Evolutionary conservation across 176 grass and related monocot species (phyloP).

Genomic region (Secale cereale): DNA sequence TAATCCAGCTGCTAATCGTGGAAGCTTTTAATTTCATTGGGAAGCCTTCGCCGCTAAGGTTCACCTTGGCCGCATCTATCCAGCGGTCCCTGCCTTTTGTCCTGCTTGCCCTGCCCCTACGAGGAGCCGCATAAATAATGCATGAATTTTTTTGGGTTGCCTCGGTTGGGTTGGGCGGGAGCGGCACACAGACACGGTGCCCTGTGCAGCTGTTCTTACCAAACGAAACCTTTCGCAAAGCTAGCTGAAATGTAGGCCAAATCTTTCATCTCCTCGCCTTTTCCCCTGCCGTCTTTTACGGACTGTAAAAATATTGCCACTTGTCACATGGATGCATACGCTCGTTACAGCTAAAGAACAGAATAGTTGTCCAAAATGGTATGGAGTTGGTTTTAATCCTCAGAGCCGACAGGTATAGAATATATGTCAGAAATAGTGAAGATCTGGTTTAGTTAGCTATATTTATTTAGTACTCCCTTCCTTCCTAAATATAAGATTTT

Average conservation of each 20-base stretch:
- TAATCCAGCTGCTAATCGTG: neutral
- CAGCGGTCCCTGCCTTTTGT: conserved; percentile 2
- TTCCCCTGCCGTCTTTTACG: neutral
- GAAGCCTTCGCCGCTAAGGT: conserved; percentile 54
- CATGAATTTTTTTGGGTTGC: neutral
- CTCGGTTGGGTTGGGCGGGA: neutral
- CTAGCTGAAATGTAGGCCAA: conserved; percentile 1
- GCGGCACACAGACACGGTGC: too few species aligned
- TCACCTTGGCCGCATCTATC: conserved; percentile 8
- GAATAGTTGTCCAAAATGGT: neutral
- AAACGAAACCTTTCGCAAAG: neutral
- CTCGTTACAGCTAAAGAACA: neutral
- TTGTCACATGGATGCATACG: neutral
- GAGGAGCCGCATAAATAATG: neutral
- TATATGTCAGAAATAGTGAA: neutral
- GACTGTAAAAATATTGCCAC: neutral
- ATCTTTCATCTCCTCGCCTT: neutral
- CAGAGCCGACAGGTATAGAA: neutral
- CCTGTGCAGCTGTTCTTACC: conserved; percentile 15
- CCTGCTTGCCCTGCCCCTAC: neutral
- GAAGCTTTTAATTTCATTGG: neutral
- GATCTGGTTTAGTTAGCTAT: too few species aligned
- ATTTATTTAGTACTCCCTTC: too few species aligned
- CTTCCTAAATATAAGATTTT: too few species aligned
- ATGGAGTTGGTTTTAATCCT: neutral